Conservation (phyloP, 306 rosid species). For the Parietaria judaica region DNA sequence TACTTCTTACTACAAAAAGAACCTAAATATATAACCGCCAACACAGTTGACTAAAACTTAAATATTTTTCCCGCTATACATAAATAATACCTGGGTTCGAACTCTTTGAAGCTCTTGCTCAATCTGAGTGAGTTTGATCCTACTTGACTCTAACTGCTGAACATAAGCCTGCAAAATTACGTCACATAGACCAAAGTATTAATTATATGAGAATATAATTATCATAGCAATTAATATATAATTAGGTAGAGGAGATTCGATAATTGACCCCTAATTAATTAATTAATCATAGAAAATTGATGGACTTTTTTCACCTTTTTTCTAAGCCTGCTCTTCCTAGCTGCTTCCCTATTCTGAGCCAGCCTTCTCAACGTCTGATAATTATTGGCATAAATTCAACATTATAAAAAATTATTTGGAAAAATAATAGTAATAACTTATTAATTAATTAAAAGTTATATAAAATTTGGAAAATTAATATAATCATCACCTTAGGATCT, state of each 20-base stretch:
- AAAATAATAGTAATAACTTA: too few relatives aligned
- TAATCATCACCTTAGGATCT: constrained; percentile 64
- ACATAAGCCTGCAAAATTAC: constrained; percentile 67
- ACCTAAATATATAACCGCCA: too few relatives aligned
- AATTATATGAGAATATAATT: not conserved
- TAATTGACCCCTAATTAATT: not conserved
- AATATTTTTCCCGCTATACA: too few relatives aligned
- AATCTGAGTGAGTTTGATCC: constrained; percentile 85
- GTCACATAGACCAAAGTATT: not conserved
- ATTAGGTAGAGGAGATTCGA: not conserved
- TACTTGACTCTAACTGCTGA: constrained; percentile 90
- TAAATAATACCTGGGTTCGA: constrained; percentile 47
- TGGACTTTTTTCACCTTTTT: constrained; percentile 47
- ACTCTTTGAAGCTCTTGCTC: constrained; percentile 90
- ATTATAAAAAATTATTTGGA: not conserved
- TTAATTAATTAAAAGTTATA: not conserved
- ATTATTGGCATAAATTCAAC: constrained; percentile 1
- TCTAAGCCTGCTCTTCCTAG: constrained; percentile 97
- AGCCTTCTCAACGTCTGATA: constrained; percentile 83
- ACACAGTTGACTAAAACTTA: too few relatives aligned
- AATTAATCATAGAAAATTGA: not conserved
- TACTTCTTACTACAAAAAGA: too few relatives aligned
- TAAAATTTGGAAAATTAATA: not conserved
- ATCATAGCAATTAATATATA: not conserved
- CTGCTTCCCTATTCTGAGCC: constrained; percentile 99